Conservation (phyloP, 345 rosid genomes). For the Schrenkiella parvula region DNA sequence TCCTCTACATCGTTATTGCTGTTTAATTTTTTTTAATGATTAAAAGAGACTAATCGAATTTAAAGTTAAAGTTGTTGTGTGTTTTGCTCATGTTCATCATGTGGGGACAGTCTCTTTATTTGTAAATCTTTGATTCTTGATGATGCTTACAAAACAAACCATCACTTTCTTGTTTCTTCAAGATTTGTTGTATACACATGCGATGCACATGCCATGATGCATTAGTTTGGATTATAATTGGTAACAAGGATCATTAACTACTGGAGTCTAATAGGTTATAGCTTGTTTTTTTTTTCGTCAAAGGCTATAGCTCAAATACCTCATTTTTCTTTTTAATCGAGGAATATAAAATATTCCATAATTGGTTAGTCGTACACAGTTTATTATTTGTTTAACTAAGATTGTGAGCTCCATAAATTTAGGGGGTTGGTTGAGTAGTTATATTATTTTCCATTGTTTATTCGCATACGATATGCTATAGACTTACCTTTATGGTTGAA, state of each 20-base stretch:
- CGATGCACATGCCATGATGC: constrained; percentile 12
- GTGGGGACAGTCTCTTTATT: constrained; percentile 18
- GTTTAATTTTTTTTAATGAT: not conserved
- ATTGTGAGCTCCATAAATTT: constrained; percentile 28
- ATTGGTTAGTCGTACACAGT: not conserved
- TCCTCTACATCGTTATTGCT: constrained; percentile 21
- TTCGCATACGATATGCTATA: not conserved
- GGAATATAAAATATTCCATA: constrained; percentile 20
- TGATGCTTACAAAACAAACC: constrained; percentile 32
- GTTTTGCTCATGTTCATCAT: constrained; percentile 8
- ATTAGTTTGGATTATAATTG: not conserved
- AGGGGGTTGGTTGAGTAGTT: constrained; percentile 33
- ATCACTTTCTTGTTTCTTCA: constrained; percentile 32
- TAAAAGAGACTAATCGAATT: constrained; percentile 1
- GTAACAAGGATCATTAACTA: not conserved
- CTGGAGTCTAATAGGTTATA: not conserved
- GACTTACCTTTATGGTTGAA: constrained; percentile 23
- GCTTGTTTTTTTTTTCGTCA: not conserved
- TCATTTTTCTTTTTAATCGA: not conserved
- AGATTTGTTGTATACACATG: not conserved
- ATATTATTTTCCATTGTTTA: not conserved
- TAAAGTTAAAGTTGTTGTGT: constrained; percentile 22
- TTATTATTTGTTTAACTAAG: not conserved
- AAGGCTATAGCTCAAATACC: not conserved
- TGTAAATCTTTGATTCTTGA: constrained; percentile 16